phyloP scores from a whole-genome alignment of 257 asterid species.

The Solanum lignicaule region DNA sequence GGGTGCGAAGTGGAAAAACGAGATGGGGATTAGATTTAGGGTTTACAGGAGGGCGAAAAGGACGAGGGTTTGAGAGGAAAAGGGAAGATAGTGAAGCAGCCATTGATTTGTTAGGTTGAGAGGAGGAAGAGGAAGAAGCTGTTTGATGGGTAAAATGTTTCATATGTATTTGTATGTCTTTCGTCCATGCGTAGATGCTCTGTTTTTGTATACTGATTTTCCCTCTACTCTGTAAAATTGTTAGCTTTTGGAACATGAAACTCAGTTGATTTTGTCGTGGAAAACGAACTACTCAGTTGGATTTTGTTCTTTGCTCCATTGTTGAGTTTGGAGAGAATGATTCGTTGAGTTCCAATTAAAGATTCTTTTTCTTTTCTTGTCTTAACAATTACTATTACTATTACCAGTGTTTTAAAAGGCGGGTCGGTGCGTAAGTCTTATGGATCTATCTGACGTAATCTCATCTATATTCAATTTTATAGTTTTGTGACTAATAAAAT shows the following conservation, averaged over 20 bases:
- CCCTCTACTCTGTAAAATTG: too few species aligned
- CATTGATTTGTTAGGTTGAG: constrained; percentile 18
- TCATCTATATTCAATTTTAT: too few species aligned
- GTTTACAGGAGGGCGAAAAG: constrained; percentile 10
- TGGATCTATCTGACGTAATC: too few species aligned
- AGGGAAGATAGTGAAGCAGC: constrained; percentile 28
- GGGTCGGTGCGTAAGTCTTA: too few species aligned
- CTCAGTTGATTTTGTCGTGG: neutral
- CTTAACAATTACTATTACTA: too few species aligned
- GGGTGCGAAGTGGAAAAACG: constrained; percentile 21
- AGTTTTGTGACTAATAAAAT: too few species aligned
- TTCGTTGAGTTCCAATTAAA: neutral
- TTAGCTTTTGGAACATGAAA: neutral
- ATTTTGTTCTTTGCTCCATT: neutral
- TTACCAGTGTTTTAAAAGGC: too few species aligned
- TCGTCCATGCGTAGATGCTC: neutral
- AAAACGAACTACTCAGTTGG: neutral
- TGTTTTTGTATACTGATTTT: neutral
- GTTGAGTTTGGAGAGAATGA: neutral
- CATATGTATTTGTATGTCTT: neutral
- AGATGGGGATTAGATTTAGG: constrained; percentile 1
- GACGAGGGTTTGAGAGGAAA: constrained; percentile 24
- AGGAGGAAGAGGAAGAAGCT: neutral
- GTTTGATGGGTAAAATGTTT: neutral
- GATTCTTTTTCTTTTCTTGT: too few species aligned